A percentile compares a stretch with the other conserved stretches of the same genome.
phyloP scores from a whole-genome alignment of 495 filamentous ascomycete species.

The Trichodelitschia bisporula region DNA sequence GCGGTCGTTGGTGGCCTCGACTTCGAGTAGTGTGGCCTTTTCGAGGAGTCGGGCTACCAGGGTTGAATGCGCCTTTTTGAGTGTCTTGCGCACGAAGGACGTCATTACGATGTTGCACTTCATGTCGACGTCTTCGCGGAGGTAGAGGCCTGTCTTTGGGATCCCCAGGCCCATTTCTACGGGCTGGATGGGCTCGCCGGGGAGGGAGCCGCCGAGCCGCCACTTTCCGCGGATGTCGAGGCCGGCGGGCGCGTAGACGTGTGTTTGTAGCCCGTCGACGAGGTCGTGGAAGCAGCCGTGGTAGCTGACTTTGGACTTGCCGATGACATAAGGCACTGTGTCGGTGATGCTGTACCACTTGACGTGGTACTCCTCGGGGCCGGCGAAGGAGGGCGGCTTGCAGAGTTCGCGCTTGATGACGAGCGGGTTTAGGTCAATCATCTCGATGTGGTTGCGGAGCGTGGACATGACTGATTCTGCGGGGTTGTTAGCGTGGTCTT shows the following conservation, averaged over 20 bases:
- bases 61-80: conserved; percentile 40
- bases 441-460: conserved; percentile 45
- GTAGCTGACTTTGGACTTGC: conserved; percentile 42
- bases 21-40: conserved; percentile 23
- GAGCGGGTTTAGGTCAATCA: conserved; percentile 65
- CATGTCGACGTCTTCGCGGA: conserved; percentile 56
- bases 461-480: conserved; percentile 42
- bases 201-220: conserved; percentile 33
- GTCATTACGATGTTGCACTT: conserved; percentile 49
- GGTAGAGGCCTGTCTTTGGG: conserved; percentile 40
- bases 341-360: conserved; percentile 51
- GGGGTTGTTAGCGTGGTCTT: no score
- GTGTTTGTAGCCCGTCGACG: conserved; percentile 42
- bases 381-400: conserved; percentile 15
- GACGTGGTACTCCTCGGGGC: conserved; percentile 35
- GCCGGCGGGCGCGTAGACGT: conserved; percentile 44
- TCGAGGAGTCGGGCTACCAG: conserved; percentile 39
- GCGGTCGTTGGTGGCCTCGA: no score
- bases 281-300: conserved; percentile 51
- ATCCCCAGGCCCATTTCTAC: conserved; percentile 33
- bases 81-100: conserved; percentile 46
- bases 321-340: conserved; percentile 47
- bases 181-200: conserved; percentile 32
- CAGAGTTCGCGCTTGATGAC: conserved; percentile 42
- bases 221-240: conserved; percentile 47